These are phyloP conservation scores for Amaranthus hypochondriacus DNA, from an alignment of 148 eudicot species.

Conservation along the genomic window DNA sequence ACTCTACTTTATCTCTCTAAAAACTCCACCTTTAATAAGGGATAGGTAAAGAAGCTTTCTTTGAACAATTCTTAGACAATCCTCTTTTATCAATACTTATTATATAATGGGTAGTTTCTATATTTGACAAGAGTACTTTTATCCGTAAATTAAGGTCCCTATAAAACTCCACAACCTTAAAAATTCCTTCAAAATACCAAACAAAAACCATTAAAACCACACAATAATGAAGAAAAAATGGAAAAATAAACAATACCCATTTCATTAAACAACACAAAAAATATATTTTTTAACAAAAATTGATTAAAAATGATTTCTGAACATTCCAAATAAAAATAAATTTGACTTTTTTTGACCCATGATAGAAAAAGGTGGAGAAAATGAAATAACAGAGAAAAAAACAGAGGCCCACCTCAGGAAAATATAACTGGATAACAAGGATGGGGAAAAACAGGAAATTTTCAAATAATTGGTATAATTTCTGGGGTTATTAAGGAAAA, in stretches of 20 bases:
- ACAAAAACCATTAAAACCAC: slow-evolving; percentile 16
- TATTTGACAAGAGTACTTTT: slow-evolving; percentile 25
- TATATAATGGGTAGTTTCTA: slow-evolving; percentile 1
- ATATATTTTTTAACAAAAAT: neutral
- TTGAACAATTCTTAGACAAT: slow-evolving; percentile 37
- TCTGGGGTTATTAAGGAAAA: slow-evolving; percentile 2
- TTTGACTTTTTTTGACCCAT: neutral
- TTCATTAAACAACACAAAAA: slow-evolving; percentile 4
- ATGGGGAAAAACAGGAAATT: neutral
- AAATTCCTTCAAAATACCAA: slow-evolving; percentile 17
- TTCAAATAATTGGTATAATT: slow-evolving; percentile 15
- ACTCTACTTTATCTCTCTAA: slow-evolving; percentile 4
- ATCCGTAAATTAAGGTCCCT: slow-evolving; percentile 40
- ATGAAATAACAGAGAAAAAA: neutral
- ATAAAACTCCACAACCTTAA: slow-evolving; percentile 20
- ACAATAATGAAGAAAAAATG: neutral
- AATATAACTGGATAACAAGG: neutral
- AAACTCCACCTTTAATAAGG: slow-evolving; percentile 29
- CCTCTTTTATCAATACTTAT: neutral
- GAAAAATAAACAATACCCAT: slow-evolving; percentile 11
- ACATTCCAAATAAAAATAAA: too few species aligned
- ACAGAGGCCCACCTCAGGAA: slow-evolving; percentile 18
- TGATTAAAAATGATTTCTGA: neutral
- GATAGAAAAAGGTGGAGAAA: neutral
- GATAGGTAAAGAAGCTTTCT: slow-evolving; percentile 35